Evolutionary conservation across 78 protist genomes (phyloP).

Genomic region (Emiliania huxleyi): DNA sequence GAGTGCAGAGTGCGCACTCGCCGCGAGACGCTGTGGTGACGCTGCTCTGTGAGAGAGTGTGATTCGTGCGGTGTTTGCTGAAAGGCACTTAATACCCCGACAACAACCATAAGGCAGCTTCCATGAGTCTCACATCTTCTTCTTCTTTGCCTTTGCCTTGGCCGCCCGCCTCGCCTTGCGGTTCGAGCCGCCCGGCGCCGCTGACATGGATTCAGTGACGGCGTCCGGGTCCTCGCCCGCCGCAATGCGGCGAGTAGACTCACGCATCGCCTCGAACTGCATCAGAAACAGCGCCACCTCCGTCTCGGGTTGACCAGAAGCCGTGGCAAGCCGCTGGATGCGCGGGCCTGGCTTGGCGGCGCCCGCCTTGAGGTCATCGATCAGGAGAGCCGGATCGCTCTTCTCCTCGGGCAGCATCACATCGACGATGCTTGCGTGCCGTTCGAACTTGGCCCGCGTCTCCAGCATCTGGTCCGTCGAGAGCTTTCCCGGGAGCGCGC

Average conservation of each 20-base stretch:
- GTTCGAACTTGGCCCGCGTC: not conserved
- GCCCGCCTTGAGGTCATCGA: constrained; percentile 14
- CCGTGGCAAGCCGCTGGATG: not conserved
- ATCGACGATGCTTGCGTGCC: not conserved
- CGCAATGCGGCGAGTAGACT: constrained; percentile 17
- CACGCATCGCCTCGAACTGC: constrained; percentile 16
- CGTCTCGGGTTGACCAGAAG: not conserved
- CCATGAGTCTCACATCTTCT: no score
- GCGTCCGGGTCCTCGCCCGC: constrained; percentile 16
- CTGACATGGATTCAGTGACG: not conserved
- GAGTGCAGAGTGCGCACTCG: no score
- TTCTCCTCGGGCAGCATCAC: not conserved
- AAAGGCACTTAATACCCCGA: no score
- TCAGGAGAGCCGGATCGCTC: not conserved
- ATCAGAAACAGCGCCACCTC: constrained; percentile 2
- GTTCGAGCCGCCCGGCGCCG: not conserved
- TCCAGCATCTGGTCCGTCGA: not conserved
- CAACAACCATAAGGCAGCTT: no score
- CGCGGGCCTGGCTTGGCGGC: constrained; percentile 2
- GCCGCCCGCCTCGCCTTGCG: not conserved
- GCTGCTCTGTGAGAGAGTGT: no score
- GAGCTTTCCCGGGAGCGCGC: not conserved
- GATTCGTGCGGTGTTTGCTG: no score
- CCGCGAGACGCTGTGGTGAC: no score
- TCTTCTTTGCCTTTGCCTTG: not conserved